Base-by-base conservation (phyloP, 2,329 filamentous ascomycete species). In the Diaporthe nobilis region DNA sequence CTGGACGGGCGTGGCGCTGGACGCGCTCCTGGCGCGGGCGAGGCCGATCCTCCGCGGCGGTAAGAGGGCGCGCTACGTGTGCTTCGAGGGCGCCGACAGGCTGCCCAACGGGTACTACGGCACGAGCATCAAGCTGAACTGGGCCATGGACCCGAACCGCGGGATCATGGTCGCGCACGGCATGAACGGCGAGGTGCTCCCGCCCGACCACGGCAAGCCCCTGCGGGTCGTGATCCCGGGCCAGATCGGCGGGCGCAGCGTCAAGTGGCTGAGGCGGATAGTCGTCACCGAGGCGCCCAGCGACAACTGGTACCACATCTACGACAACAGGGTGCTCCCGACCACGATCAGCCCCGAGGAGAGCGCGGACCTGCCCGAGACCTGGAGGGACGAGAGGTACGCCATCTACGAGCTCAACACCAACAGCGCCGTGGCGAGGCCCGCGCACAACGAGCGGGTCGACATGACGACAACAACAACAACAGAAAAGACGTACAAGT, bases 251-350 rank as follows among this genome's bases (percentile, higher is more conserved):
- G 96, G 95, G 0, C 90, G 96, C 77, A 98, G 95, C 82, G 95
- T 98, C 44, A 98, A 98, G 84, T 98, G 96, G 96, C 83, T 98
- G 75, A 96, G 93, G 85, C 92, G 89, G 78, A 89, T 98, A 76
- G 93, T 95, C 58, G 84, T 98, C 70, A 96, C 95, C 0, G 90
- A 92, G 13, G 87, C 89, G 34, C 95, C 95, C 0, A 98, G 95
- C 81, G 93, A 96, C 77, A 98, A 97, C 81, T 98, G 95, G 95
- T 98, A 98, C 80, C 96, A 98, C 83, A 95, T 97, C 77, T 96
- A 97, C 83, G 96, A 98, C 83, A 98, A 98, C 82, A 88, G 95
- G 75, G 95, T 98, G 1, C 85, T 98, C 53, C 96, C 96, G 78
- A 98, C 95, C 0, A 96, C 92, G 89, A 89, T 98, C 22, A 93